Base-by-base conservation (phyloP, 306 rosid genomes). In the Datisca glomerata region DNA sequence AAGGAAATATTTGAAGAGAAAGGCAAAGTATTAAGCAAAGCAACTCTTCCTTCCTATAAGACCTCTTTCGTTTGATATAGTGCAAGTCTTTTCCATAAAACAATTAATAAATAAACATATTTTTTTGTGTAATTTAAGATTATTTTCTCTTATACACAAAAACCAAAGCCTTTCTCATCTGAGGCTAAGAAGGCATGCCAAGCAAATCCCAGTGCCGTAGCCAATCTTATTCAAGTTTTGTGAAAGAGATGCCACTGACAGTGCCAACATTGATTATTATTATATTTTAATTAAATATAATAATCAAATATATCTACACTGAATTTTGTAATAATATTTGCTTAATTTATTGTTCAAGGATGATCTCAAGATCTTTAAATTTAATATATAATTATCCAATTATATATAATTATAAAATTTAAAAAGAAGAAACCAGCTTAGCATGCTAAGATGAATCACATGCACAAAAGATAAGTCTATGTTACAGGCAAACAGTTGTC, bases 211-310 rank as follows among this genome's bases (percentile, higher is more conserved):
- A 85, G 83, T 74, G 81, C 51, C 67, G 61, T 61, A 66, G 71
- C 96, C 98, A 84, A 78, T 84, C 72, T 51, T 55, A 32, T 72
- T 70, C 70, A 64, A 84, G 91, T 70, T 80, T 80, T 67, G 94
- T 84, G 98, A 71, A 80, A 47, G 68, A 73, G 78, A 83, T 72
- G 95, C 93, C 65, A 46, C 56, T 55, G 81, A 63, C 83, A 69
- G 62, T 53, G 60, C 79, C 93, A 65, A 80, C 83, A 72, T 31
- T 31, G n/a, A 31, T 31, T 14, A 31, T 18, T 28, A 48, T 32
- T 18, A 32, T 18, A 48, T 16, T 47, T 2, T 12, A 7, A 16
- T 25, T 3, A 42, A 21, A 18, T 32, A 48, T 48, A 48, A 32
- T n/a, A 6, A 19, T 15, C n/a, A 25, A 9, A 28, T 47, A 4